phyloP scores from a whole-genome alignment of 1,284 basidiomycete genomes.

The Boletus chippewaensis region DNA sequence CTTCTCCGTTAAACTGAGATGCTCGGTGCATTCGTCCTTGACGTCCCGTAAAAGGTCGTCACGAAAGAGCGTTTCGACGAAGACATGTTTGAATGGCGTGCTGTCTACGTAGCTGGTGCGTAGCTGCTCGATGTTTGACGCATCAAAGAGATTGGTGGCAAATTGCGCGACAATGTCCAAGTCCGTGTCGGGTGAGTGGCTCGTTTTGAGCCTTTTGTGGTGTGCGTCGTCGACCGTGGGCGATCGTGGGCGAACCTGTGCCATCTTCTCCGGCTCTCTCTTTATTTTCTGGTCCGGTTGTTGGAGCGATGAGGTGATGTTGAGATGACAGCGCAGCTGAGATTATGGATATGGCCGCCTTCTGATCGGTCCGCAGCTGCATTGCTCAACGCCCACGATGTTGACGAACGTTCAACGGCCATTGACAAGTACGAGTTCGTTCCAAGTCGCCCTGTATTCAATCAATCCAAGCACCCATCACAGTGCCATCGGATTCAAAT shows the following conservation, averaged over 20 bases:
- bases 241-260: conserved; percentile 28
- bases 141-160: conserved; percentile 46
- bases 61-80: conserved; percentile 79
- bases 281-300: neutral
- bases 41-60: conserved; percentile 74
- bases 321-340: neutral
- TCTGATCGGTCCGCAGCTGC: neutral
- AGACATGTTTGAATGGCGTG: conserved; percentile 79
- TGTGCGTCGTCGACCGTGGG: conserved; percentile 16
- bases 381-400: neutral
- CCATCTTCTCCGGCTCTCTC: conserved; percentile 15
- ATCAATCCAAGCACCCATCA: too few relatives aligned
- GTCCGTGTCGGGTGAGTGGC: conserved; percentile 7
- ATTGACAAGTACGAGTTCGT: too few relatives aligned
- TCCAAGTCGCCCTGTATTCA: too few relatives aligned
- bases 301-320: neutral
- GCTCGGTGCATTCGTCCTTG: conserved; percentile 75
- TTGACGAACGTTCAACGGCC: too few relatives aligned
- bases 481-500: too few relatives aligned
- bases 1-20: conserved; percentile 92
- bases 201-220: conserved; percentile 24
- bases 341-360: neutral
- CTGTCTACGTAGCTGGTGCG: conserved; percentile 51
- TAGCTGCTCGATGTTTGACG: conserved; percentile 48
- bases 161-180: conserved; percentile 14